A percentile compares a stretch with the other conserved stretches of the same genome.
phyloP scores from a whole-genome alignment of 257 asterid genomes.

The Solanum sejunctum region DNA sequence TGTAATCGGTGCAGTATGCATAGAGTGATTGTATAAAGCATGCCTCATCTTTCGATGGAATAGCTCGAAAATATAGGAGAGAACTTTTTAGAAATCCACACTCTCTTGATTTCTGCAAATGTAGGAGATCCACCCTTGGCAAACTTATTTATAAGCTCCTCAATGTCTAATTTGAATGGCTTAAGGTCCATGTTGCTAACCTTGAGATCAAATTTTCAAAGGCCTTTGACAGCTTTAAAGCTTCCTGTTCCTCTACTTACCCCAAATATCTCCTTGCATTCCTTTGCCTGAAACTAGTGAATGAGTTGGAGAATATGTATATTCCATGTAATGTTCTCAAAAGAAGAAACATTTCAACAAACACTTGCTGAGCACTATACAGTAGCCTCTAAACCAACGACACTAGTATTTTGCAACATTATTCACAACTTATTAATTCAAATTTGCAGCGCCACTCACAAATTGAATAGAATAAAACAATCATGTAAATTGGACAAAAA shows the following conservation, averaged over 20 bases:
- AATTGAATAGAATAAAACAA: too few relatives aligned
- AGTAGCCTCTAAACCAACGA: too few relatives aligned
- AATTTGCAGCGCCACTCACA: too few relatives aligned
- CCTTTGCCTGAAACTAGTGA: not conserved
- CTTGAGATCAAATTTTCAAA: not conserved
- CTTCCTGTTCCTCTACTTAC: not conserved
- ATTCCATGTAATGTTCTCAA: not conserved
- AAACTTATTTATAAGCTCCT: constrained; percentile 52
- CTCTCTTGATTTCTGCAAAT: constrained; percentile 53
- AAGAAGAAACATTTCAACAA: too few relatives aligned
- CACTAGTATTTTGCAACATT: too few relatives aligned
- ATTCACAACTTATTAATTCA: too few relatives aligned
- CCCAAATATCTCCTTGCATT: not conserved
- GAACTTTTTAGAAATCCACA: constrained; percentile 63
- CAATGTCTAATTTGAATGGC: constrained; percentile 66
- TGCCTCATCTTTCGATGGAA: constrained; percentile 62
- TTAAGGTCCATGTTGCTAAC: too few relatives aligned
- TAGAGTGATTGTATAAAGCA: constrained; percentile 81
- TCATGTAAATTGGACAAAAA: too few relatives aligned
- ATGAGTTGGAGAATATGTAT: not conserved
- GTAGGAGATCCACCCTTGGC: constrained; percentile 41
- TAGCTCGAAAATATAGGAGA: constrained; percentile 73
- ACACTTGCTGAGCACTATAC: too few relatives aligned
- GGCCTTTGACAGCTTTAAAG: not conserved
- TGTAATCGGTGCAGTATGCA: constrained; percentile 48